Conservation (phyloP, 2,329 filamentous ascomycete genomes). For the Ophiostoma novo-ulmi region DNA sequence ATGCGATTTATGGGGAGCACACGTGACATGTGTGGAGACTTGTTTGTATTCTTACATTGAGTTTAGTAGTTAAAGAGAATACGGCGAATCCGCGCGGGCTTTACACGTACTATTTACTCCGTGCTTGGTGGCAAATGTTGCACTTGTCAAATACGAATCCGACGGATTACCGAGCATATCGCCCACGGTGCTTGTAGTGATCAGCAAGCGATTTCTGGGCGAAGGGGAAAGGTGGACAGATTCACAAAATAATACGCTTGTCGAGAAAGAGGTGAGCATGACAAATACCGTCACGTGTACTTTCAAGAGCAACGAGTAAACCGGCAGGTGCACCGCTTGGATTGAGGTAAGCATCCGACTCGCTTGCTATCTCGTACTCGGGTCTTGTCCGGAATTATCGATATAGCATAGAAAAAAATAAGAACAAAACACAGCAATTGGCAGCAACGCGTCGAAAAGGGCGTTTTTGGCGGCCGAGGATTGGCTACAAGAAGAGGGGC, state of each 20-base stretch:
- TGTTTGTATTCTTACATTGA: background rate
- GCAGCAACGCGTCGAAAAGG: background rate
- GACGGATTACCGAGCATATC: background rate
- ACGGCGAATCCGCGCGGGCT: background rate
- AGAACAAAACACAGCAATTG: background rate
- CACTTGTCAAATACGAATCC: background rate
- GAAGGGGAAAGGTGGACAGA: background rate
- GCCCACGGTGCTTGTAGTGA: background rate
- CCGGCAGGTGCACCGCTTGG: background rate
- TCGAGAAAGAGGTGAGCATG: background rate
- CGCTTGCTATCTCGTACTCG: background rate
- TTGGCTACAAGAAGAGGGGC: background rate
- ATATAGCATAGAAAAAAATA: too few relatives aligned
- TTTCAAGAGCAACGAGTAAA: background rate
- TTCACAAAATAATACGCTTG: background rate
- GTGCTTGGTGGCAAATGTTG: background rate
- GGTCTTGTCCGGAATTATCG: too few relatives aligned
- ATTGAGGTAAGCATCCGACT: background rate
- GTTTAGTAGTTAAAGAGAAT: background rate
- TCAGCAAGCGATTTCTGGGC: background rate
- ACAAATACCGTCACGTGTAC: constrained; percentile 3
- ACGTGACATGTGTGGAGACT: background rate
- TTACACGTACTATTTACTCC: background rate
- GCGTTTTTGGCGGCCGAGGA: background rate
- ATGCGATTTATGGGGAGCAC: background rate